Evolutionary conservation across 1,284 basidiomycete species (phyloP), one percentile per base, ranked within the genome.

Genomic region (Porogramme epimiltina): DNA sequence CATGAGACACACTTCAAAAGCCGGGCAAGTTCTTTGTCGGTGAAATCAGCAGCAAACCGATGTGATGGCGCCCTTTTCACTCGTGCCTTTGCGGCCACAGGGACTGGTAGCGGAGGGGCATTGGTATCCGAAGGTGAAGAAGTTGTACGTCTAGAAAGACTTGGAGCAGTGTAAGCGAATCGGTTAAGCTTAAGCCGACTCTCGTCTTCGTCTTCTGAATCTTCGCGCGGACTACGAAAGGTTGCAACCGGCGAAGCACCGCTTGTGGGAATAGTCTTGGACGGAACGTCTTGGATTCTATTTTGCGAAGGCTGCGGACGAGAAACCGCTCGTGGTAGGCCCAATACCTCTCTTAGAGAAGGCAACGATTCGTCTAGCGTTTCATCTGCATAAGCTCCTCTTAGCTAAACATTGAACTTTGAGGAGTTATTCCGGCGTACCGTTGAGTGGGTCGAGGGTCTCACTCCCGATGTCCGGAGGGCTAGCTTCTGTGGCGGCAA

Each of bases 1-100:
- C 90, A 93, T 42, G 78, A 76, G 40, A 90, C 74, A 59, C 89
- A 92, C 58, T 73, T 81, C 11, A 69, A 63, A 1, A 91, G 62
- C 18, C 63, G 73, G 2, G 64, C 64, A 11, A 90, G 64, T 22
- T 84, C 72, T 1, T 66, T 45, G 34, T 79, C 75, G 0, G 79
- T 63, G 52, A 84, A 73, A 46, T 74, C 70, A 10, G 58, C 61
- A 1, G 63, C 53, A 25, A 74, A 66, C 38, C 58, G 62, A 47
- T 54, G 47, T 15, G 45, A 49, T 2, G 57, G 42, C 3, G 37
- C 25, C n/a, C 50, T 45, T 4, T 18, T 6, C 8, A 16, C n/a
- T 6, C 39, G 51, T 15, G 43, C 39, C 23, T 57, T 59, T 22
- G 24, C 15, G 1, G 42, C 40, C 3, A 16, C 24, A 5, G 41